phyloP scores from a whole-genome alignment of 164 flowering plant genomes.

The Saururus chinensis region DNA sequence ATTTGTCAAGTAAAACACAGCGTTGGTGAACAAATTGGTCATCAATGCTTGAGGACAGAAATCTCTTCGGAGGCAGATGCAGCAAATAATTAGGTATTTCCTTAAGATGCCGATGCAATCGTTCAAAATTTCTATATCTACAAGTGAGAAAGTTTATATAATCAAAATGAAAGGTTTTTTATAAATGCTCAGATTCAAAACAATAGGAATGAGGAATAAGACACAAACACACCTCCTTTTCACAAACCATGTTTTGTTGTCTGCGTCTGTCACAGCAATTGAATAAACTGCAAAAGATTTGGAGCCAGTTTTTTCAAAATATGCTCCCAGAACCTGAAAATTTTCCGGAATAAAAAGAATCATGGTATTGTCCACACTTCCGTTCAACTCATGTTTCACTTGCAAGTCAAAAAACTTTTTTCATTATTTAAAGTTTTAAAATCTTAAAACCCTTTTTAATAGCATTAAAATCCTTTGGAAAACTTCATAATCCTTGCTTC shows the following conservation, averaged over 20 bases:
- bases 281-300: constrained; percentile 94
- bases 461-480: no score
- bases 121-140: constrained; percentile 98
- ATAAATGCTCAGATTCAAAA: neutral
- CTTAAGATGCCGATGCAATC: constrained; percentile 88
- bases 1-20: constrained; percentile 95
- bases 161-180: neutral
- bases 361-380: no score
- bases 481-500: no score
- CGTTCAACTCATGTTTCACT: no score
- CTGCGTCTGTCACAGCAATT: constrained; percentile 77
- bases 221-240: constrained; percentile 66
- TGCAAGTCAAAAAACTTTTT: no score
- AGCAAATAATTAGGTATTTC: constrained; percentile 89
- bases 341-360: neutral
- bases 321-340: constrained; percentile 84
- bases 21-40: constrained; percentile 96
- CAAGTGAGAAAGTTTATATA: neutral
- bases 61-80: constrained; percentile 94
- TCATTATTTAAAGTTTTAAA: no score
- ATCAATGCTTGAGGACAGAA: constrained; percentile 98
- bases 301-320: constrained; percentile 80
- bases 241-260: constrained; percentile 74
- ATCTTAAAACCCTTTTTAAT: no score
- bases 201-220: neutral